phyloP scores from a whole-genome alignment of 345 rosid genomes.

The Populus tremula region DNA sequence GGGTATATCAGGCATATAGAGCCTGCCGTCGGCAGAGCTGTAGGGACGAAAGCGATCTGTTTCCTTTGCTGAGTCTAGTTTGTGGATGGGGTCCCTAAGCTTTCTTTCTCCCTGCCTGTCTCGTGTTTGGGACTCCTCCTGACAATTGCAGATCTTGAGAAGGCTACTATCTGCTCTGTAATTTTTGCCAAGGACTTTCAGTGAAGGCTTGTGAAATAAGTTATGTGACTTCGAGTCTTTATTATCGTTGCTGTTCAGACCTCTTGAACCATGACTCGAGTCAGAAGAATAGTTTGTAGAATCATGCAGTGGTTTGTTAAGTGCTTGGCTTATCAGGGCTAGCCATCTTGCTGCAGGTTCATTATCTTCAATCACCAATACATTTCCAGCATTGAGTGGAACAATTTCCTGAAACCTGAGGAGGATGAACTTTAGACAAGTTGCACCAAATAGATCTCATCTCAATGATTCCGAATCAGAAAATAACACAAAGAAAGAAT shows the following conservation, averaged over 20 bases:
- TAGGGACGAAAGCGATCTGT: constrained; percentile 29
- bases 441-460: not conserved
- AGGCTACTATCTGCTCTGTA: constrained; percentile 61
- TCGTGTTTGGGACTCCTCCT: constrained; percentile 27
- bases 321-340: constrained; percentile 72
- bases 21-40: constrained; percentile 17
- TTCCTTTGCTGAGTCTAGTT: constrained; percentile 34
- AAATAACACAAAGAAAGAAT: not conserved
- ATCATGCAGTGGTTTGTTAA: constrained; percentile 53
- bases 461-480: not conserved
- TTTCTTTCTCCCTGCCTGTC: constrained; percentile 45
- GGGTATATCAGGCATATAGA: constrained; percentile 31
- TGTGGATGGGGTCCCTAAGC: constrained; percentile 37
- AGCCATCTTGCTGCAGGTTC: constrained; percentile 98
- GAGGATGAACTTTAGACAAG: not conserved
- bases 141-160: constrained; percentile 81
- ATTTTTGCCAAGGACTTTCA: constrained; percentile 67
- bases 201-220: constrained; percentile 71
- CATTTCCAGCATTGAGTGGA: constrained; percentile 93
- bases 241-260: constrained; percentile 12
- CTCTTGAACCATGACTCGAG: constrained; percentile 31
- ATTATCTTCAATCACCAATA: constrained; percentile 82
- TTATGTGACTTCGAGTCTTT: constrained; percentile 53
- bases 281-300: constrained; percentile 31
- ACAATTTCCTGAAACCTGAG: constrained; percentile 96